Percentiles rank a stretch among this genome's conserved stretches.
These are phyloP conservation scores for Pseudogymnoascus verrucosus DNA, from an alignment of 2,329 filamentous ascomycete species.

Conservation along the genomic window DNA sequence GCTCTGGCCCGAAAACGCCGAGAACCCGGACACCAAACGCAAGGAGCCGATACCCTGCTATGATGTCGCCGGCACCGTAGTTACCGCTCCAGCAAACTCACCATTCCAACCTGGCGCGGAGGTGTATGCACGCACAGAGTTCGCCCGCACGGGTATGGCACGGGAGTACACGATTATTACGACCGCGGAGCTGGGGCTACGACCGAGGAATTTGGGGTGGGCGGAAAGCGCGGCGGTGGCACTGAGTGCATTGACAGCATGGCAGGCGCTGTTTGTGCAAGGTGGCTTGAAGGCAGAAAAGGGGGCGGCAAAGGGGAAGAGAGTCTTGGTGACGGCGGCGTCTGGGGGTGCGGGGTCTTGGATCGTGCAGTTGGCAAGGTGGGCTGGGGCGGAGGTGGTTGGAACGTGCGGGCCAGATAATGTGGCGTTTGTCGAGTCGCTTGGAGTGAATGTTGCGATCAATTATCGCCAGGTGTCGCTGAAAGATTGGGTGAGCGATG, in stretches of 20 bases:
- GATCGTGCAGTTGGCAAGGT: conserved; percentile 34
- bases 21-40: conserved; percentile 17
- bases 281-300: conserved; percentile 21
- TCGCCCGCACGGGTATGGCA: conserved; percentile 29
- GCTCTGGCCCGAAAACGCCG: conserved; percentile 32
- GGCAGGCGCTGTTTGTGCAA: conserved; percentile 37
- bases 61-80: conserved; percentile 35
- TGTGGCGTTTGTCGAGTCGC: conserved; percentile 30
- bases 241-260: conserved; percentile 35
- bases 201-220: conserved; percentile 30
- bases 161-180: conserved; percentile 30
- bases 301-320: conserved; percentile 25
- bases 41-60: conserved; percentile 31
- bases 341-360: conserved; percentile 38
- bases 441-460: conserved; percentile 35
- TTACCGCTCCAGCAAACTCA: conserved; percentile 28
- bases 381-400: conserved; percentile 32
- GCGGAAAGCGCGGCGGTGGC: conserved; percentile 32
- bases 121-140: conserved; percentile 32
- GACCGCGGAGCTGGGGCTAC: conserved; percentile 31
- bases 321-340: conserved; percentile 37
- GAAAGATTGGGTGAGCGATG: conserved; percentile 27
- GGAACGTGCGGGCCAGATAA: conserved; percentile 33
- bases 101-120: conserved; percentile 32
- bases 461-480: conserved; percentile 31